phyloP scores from a whole-genome alignment of 2,329 filamentous ascomycete species.

The Ceratocystis variospora region DNA sequence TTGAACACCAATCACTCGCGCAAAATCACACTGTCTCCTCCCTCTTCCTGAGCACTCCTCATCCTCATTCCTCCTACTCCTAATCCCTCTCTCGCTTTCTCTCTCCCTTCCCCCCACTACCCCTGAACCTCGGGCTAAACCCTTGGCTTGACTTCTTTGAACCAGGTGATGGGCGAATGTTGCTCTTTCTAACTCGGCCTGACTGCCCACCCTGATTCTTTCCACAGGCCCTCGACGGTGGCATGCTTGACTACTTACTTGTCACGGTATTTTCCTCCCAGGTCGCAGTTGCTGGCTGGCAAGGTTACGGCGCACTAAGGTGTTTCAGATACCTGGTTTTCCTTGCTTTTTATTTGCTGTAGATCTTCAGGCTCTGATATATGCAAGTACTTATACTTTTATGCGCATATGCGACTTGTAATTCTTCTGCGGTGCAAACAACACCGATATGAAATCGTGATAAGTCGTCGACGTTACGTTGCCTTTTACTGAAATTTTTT shows the following conservation, averaged over 20 bases:
- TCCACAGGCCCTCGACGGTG: no score
- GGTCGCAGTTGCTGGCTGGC: neutral
- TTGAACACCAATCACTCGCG: neutral
- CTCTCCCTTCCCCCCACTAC: neutral
- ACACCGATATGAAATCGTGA: neutral
- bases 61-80: neutral
- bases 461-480: neutral
- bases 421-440: neutral
- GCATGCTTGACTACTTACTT: neutral
- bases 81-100: neutral
- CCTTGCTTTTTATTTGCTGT: neutral
- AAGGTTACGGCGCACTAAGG: neutral
- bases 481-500: neutral
- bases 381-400: no score
- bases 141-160: neutral
- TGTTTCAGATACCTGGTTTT: neutral
- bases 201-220: neutral
- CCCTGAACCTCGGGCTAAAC: neutral
- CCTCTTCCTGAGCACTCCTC: neutral
- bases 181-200: neutral
- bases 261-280: neutral
- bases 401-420: neutral
- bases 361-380: no score
- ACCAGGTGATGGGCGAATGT: neutral
- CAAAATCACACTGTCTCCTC: neutral